Conservation (phyloP, 1,139 yeast genomes). For the Lodderomyces metapsilosis region DNA sequence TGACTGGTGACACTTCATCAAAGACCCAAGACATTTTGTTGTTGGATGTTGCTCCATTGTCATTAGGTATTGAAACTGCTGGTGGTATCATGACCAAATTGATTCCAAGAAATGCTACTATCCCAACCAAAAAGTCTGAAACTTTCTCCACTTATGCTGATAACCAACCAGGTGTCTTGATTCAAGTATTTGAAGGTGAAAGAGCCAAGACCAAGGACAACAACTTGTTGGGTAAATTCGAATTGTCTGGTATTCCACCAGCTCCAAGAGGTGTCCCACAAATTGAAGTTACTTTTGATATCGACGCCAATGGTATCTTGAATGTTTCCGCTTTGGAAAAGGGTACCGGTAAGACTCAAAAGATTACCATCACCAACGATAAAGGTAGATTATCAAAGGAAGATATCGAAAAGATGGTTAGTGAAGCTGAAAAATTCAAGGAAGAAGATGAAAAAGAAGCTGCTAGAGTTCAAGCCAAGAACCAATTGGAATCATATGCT, state of each 20-base stretch:
- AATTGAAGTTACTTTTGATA: conserved; percentile 98
- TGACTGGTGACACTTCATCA: conserved; percentile 95
- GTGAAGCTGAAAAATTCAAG: conserved; percentile 99
- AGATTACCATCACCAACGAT: conserved; percentile 99
- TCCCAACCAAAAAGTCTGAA: conserved; percentile 99
- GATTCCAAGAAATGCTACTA: conserved; percentile 99
- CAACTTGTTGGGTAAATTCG: conserved; percentile 99
- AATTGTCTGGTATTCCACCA: conserved; percentile 98
- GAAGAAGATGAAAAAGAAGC: conserved; percentile 81
- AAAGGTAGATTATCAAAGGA: conserved; percentile 98
- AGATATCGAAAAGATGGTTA: conserved; percentile 98
- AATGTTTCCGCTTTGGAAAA: conserved; percentile 99
- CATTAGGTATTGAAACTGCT: conserved; percentile 99
- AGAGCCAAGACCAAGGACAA: conserved; percentile 99
- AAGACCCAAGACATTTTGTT: conserved; percentile 96
- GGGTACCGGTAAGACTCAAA: conserved; percentile 98
- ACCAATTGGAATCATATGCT: conserved; percentile 50
- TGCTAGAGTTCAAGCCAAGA: conserved; percentile 69
- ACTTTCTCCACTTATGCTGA: conserved; percentile 99
- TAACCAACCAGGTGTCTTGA: conserved; percentile 98
- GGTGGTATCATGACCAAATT: conserved; percentile 99
- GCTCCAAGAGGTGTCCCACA: conserved; percentile 99
- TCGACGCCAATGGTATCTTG: conserved; percentile 99
- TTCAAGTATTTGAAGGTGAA: conserved; percentile 99
- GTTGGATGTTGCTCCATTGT: conserved; percentile 97